phyloP scores from a whole-genome alignment of 1,284 basidiomycete genomes.

The Pseudozyma pruni region DNA sequence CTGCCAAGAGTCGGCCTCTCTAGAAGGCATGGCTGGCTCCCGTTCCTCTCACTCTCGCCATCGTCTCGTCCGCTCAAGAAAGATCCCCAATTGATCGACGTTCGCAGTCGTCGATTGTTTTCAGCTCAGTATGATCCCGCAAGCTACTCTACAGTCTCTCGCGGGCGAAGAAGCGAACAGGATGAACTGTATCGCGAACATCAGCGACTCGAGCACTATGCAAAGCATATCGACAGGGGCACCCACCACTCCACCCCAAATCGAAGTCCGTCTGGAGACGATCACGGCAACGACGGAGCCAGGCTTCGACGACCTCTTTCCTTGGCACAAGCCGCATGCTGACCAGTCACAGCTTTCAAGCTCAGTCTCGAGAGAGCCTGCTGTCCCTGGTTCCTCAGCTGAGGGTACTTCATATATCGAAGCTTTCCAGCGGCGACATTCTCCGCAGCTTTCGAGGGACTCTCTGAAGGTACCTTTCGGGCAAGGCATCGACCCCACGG shows the following conservation, averaged over 20 bases:
- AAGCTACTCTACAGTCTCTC: too few species aligned
- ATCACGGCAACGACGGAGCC: background rate
- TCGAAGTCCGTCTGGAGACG: constrained; percentile 5
- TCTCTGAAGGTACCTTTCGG: constrained; percentile 2
- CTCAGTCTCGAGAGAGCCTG: too few species aligned
- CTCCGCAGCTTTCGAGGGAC: background rate
- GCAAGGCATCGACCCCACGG: too few species aligned
- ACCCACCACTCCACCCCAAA: constrained; percentile 24
- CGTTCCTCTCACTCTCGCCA: too few species aligned
- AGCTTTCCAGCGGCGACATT: constrained; percentile 14
- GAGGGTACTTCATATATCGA: too few species aligned
- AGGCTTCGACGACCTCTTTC: constrained; percentile 24
- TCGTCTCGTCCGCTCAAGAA: too few species aligned
- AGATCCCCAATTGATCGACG: too few species aligned
- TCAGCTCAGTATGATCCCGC: too few species aligned
- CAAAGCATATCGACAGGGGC: constrained; percentile 2
- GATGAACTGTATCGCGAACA: background rate
- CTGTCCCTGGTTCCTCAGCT: too few species aligned
- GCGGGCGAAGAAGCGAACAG: background rate
- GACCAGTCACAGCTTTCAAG: background rate
- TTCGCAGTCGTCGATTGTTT: too few species aligned
- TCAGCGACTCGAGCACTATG: constrained; percentile 15
- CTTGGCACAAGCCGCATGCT: constrained; percentile 24
- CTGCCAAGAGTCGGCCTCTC: too few species aligned
- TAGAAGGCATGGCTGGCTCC: too few species aligned